Evolutionary conservation across 2,329 filamentous ascomycete species (phyloP).

Genomic region (Capronia coronata): DNA sequence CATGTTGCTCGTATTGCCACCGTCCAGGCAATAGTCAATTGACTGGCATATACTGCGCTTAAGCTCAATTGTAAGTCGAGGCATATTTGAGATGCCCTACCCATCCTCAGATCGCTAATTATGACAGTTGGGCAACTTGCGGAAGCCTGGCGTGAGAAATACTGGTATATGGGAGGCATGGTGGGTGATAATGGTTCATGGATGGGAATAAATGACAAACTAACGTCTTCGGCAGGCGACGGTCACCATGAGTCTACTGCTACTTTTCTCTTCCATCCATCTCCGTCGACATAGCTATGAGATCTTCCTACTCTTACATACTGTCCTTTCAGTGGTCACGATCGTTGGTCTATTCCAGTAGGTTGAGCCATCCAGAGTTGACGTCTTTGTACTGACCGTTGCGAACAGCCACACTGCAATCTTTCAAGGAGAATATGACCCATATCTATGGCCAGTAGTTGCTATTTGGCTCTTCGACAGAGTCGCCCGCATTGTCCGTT

Average conservation of each 20-base stretch:
- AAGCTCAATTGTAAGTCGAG: constrained; percentile 8
- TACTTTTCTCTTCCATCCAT: constrained; percentile 43
- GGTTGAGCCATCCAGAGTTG: constrained; percentile 16
- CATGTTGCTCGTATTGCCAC: constrained; percentile 59
- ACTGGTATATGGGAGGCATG: constrained; percentile 39
- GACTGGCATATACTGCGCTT: constrained; percentile 49
- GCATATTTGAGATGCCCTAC: background rate
- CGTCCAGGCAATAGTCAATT: constrained; percentile 57
- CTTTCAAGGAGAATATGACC: constrained; percentile 44
- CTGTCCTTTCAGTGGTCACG: constrained; percentile 36
- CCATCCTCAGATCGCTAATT: constrained; percentile 1
- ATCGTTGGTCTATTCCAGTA: constrained; percentile 46
- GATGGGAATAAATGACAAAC: background rate
- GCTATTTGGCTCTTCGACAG: constrained; percentile 47
- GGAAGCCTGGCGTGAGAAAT: constrained; percentile 31
- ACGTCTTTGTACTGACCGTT: background rate
- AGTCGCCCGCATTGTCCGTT: constrained; percentile 38
- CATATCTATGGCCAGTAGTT: constrained; percentile 47
- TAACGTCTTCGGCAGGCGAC: constrained; percentile 4
- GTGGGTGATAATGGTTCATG: constrained; percentile 16
- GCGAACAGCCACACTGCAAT: constrained; percentile 42
- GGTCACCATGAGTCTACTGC: constrained; percentile 37
- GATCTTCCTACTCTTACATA: constrained; percentile 38
- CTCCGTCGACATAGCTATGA: constrained; percentile 43
- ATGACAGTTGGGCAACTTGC: constrained; percentile 7